These are phyloP conservation scores for Ceratobasidium sp. DNA, from an alignment of 1,284 basidiomycete species.

Conservation along the genomic window DNA sequence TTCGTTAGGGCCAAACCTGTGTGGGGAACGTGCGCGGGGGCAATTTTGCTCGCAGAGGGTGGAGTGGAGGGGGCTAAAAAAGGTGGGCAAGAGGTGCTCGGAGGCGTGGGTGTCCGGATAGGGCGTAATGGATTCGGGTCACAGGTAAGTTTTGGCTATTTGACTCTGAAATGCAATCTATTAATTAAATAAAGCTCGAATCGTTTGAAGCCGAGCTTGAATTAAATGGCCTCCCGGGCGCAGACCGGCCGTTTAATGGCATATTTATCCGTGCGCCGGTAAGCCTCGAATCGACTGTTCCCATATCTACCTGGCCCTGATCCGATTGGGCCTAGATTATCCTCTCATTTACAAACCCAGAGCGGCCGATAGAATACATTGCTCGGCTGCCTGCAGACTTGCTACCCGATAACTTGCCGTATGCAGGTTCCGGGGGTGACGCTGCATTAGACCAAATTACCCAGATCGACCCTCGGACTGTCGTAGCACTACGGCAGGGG, in stretches of 20 bases:
- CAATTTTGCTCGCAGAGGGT: conserved; percentile 80
- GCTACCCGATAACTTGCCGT: conserved; percentile 52
- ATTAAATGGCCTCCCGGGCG: conserved; percentile 68
- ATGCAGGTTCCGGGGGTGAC: not conserved
- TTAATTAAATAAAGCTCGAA: conserved; percentile 64
- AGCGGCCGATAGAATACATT: conserved; percentile 59
- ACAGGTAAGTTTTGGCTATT: conserved; percentile 58
- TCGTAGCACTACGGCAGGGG: conserved; percentile 89
- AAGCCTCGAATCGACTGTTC: conserved; percentile 44
- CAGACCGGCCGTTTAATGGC: conserved; percentile 75
- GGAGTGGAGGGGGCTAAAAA: conserved; percentile 79
- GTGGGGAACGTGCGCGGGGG: conserved; percentile 98
- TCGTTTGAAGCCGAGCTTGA: conserved; percentile 84
- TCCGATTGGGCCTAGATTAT: conserved; percentile 63
- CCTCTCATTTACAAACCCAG: conserved; percentile 52
- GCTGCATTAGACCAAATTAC: conserved; percentile 41
- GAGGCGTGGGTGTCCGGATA: conserved; percentile 81
- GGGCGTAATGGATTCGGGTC: conserved; percentile 91
- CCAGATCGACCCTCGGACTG: conserved; percentile 61
- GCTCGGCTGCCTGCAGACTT: conserved; percentile 72
- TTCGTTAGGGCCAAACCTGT: conserved; percentile 76
- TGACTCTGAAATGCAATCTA: conserved; percentile 17
- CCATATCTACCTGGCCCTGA: conserved; percentile 39
- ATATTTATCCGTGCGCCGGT: conserved; percentile 97
- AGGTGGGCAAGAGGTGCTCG: conserved; percentile 86